Evolutionary conservation across 2,329 filamentous ascomycete species (phyloP).

Genomic region (Anisogramma anomala): DNA sequence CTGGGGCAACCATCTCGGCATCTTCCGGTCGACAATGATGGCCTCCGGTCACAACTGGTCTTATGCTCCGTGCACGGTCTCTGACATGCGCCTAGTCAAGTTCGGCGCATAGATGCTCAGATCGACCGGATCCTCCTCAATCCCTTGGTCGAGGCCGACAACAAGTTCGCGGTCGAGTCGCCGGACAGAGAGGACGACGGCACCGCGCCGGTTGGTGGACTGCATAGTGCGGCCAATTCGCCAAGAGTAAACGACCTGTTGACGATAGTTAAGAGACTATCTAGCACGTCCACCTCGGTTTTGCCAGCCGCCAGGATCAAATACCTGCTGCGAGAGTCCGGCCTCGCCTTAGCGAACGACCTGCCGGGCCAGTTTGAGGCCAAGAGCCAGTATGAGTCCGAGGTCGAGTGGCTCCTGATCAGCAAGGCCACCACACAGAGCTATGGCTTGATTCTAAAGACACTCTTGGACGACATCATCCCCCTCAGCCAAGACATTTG

Average conservation of each 20-base stretch:
- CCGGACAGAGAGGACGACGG: constrained; percentile 15
- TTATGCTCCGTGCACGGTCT: neutral
- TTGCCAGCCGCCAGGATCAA: constrained; percentile 50
- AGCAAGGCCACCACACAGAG: constrained; percentile 88
- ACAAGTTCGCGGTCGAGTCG: constrained; percentile 19
- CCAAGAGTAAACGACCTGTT: constrained; percentile 52
- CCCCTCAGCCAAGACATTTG: constrained; percentile 76
- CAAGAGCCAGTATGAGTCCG: constrained; percentile 51
- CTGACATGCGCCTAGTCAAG: constrained; percentile 34
- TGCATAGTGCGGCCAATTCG: constrained; percentile 21
- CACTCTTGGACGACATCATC: constrained; percentile 70
- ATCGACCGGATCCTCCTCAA: constrained; percentile 50
- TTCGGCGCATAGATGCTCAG: constrained; percentile 52
- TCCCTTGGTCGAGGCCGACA: constrained; percentile 32
- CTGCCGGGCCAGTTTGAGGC: constrained; percentile 21
- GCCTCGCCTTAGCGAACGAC: constrained; percentile 35
- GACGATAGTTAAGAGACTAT: constrained; percentile 57
- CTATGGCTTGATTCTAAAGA: constrained; percentile 69
- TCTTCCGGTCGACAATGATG: neutral
- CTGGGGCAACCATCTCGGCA: neutral
- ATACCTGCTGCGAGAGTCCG: constrained; percentile 50
- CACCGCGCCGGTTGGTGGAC: constrained; percentile 19
- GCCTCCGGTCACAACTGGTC: neutral
- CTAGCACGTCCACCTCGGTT: constrained; percentile 53
- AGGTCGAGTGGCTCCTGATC: constrained; percentile 82